Percentiles rank a stretch among this genome's conserved stretches.
These are phyloP conservation scores for Cryptosporidium sp. DNA, from an alignment of 169 alveolate species.

Conservation along the genomic window DNA sequence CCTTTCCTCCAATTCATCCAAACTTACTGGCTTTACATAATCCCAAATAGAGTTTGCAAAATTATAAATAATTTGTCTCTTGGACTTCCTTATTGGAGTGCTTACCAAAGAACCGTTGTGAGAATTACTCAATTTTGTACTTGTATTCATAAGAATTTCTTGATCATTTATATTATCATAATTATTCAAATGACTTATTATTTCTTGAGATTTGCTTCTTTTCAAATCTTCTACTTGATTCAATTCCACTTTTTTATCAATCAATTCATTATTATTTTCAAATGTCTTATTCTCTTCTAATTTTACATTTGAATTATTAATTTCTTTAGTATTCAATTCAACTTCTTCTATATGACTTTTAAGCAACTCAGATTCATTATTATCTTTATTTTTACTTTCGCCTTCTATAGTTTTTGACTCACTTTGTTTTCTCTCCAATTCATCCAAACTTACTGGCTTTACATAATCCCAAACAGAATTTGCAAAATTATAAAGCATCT, in stretches of 20 bases:
- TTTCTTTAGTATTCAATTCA: background rate
- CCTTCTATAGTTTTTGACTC: background rate
- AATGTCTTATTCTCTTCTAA: background rate
- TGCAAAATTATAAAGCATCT: slow-evolving; percentile 46
- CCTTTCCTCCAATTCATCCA: slow-evolving; percentile 33
- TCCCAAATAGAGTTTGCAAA: slow-evolving; percentile 75
- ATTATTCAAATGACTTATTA: background rate
- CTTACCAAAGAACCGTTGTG: background rate
- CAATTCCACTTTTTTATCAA: background rate
- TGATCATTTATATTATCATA: background rate
- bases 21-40: slow-evolving; percentile 54
- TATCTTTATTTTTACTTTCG: background rate
- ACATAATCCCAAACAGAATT: slow-evolving; percentile 72
- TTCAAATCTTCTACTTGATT: background rate
- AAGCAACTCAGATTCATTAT: background rate
- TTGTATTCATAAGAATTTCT: background rate
- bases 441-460: slow-evolving; percentile 54
- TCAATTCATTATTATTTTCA: background rate
- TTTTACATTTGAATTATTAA: background rate
- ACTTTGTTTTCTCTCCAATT: slow-evolving; percentile 26
- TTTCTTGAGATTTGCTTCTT: slow-evolving; percentile 28
- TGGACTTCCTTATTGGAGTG: slow-evolving; percentile 32
- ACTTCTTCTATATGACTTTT: background rate
- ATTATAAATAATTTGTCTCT: slow-evolving; percentile 45
- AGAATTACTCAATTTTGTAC: slow-evolving; percentile 3